A percentile compares a stretch with the other conserved stretches of the same genome.
phyloP scores from a whole-genome alignment of 2,329 filamentous ascomycete genomes.

The Orbilia ellipsospora region DNA sequence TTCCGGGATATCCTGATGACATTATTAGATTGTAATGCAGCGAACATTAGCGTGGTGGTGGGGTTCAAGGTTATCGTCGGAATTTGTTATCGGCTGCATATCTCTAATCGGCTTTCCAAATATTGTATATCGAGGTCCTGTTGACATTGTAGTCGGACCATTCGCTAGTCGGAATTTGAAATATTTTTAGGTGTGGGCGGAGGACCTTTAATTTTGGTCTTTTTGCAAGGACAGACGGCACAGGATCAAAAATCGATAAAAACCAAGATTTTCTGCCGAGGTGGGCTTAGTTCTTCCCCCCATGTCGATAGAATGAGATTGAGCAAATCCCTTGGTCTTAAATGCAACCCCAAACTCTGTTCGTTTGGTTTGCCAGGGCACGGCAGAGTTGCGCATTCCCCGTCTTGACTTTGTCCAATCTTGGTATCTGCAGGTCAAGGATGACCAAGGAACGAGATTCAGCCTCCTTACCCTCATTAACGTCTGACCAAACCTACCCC shows the following conservation, averaged over 20 bases:
- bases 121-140: slow-evolving; percentile 8
- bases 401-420: slow-evolving; percentile 33
- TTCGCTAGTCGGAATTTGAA: slow-evolving; percentile 42
- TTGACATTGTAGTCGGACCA: slow-evolving; percentile 19
- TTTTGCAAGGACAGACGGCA: not conserved
- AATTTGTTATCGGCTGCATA: slow-evolving; percentile 55
- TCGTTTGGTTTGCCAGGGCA: slow-evolving; percentile 22
- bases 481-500: slow-evolving; percentile 33
- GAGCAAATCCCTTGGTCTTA: slow-evolving; percentile 41
- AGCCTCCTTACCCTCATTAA: slow-evolving; percentile 41
- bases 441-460: slow-evolving; percentile 41
- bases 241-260: slow-evolving; percentile 20
- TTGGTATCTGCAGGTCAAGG: slow-evolving; percentile 39
- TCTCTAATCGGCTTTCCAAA: slow-evolving; percentile 53
- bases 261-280: slow-evolving; percentile 16
- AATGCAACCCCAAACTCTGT: slow-evolving; percentile 39
- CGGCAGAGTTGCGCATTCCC: slow-evolving; percentile 28
- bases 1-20: slow-evolving; percentile 19
- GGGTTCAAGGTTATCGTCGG: slow-evolving; percentile 55
- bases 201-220: slow-evolving; percentile 8
- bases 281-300: slow-evolving; percentile 53
- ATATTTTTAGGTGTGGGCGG: slow-evolving; percentile 54
- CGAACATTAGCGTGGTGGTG: slow-evolving; percentile 34
- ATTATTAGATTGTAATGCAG: slow-evolving; percentile 19
- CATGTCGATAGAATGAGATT: slow-evolving; percentile 22